These are phyloP conservation scores for Eimeria acervulina DNA, from an alignment of 169 alveolate species.

Conservation along the genomic window DNA sequence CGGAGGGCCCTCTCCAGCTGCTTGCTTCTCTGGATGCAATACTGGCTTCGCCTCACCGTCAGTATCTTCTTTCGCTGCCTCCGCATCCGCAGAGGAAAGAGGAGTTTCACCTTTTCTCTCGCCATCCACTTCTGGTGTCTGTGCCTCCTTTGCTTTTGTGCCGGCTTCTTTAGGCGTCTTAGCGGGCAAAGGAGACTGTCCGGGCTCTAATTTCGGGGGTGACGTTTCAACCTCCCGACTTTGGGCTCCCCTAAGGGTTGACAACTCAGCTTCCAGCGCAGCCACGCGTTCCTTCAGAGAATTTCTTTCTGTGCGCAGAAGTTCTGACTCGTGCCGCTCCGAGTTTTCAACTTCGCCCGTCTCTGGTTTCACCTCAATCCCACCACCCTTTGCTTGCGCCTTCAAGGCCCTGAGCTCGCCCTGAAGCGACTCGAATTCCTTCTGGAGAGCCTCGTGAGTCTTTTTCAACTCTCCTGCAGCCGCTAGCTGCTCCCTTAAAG, in stretches of 20 bases:
- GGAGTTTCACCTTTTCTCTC: not conserved
- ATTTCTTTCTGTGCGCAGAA: constrained; percentile 47
- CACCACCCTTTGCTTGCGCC: not conserved
- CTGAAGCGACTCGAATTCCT: constrained; percentile 51
- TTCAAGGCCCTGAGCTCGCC: constrained; percentile 45
- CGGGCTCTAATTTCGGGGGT: constrained; percentile 37
- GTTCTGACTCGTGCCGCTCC: not conserved
- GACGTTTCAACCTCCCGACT: not conserved
- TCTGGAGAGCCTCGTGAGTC: constrained; percentile 47
- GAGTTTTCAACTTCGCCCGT: not conserved
- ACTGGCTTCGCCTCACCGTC: not conserved
- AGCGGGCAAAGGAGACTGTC: not conserved
- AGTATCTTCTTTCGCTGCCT: not conserved
- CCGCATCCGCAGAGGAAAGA: not conserved
- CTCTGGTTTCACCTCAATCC: not conserved
- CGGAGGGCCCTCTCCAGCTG: not conserved
- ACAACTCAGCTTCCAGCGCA: constrained; percentile 49
- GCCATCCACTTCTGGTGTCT: not conserved
- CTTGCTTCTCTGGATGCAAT: not conserved
- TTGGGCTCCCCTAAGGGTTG: not conserved
- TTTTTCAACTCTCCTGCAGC: not conserved
- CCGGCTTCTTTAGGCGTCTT: not conserved
- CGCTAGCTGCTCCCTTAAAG: constrained; percentile 34
- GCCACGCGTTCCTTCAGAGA: constrained; percentile 50
- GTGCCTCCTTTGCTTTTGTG: not conserved